These are phyloP conservation scores for Boletus rubropictus DNA, from an alignment of 768 basidiomycete genomes.

Conservation along the genomic window DNA sequence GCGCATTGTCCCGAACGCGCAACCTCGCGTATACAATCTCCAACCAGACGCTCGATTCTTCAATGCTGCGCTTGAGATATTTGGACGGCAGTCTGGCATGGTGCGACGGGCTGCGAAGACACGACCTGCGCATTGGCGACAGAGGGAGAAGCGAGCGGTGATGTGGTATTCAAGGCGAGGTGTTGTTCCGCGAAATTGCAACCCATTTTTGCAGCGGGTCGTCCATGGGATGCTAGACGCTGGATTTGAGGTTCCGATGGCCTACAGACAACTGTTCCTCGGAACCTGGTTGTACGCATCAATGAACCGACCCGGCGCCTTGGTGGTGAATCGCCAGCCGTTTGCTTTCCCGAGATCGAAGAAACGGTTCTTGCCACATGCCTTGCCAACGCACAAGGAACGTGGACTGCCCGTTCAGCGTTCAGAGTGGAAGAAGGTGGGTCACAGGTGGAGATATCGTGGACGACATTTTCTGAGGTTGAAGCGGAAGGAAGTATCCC, in stretches of 20 bases:
- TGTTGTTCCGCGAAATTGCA: constrained; percentile 22
- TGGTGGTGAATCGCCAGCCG: constrained; percentile 22
- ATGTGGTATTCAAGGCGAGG: constrained; percentile 27
- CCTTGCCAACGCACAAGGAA: constrained; percentile 26
- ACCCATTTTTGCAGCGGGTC: constrained; percentile 34
- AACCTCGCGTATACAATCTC: constrained; percentile 33
- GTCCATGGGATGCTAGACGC: constrained; percentile 35
- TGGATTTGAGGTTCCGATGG: constrained; percentile 38
- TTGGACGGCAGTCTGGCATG: constrained; percentile 25
- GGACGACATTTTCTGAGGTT: constrained; percentile 7
- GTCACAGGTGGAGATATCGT: constrained; percentile 17
- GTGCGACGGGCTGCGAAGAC: constrained; percentile 14
- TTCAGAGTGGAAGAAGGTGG: constrained; percentile 20
- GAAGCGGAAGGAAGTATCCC: not conserved
- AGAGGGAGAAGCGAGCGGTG: constrained; percentile 26
- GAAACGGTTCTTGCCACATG: constrained; percentile 21
- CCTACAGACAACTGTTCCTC: constrained; percentile 36
- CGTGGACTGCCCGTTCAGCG: constrained; percentile 33
- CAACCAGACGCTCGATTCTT: constrained; percentile 61
- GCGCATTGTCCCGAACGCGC: constrained; percentile 19
- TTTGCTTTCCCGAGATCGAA: constrained; percentile 21
- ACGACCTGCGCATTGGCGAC: constrained; percentile 26
- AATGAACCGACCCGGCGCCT: constrained; percentile 9
- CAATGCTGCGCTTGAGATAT: constrained; percentile 52
- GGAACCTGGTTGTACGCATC: constrained; percentile 29